These are phyloP conservation scores for Diaporthe citri DNA, from an alignment of 2,329 filamentous ascomycete species.

Conservation along the genomic window DNA sequence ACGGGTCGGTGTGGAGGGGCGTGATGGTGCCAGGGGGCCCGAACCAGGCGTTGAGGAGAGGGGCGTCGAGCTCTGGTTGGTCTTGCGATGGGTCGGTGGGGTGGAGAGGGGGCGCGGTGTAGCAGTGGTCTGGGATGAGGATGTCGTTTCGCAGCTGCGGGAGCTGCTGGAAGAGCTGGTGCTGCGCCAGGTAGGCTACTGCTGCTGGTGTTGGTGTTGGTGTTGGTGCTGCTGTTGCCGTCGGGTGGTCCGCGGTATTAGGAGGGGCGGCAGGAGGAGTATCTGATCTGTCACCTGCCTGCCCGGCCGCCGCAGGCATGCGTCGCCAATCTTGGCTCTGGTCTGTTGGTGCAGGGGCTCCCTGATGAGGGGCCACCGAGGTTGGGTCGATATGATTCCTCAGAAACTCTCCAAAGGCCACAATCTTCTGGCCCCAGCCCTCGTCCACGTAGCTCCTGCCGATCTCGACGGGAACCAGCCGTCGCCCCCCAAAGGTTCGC, in stretches of 20 bases:
- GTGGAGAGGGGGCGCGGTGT: constrained; percentile 73
- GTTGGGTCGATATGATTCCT: constrained; percentile 65
- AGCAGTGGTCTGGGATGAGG: constrained; percentile 86
- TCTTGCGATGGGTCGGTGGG: constrained; percentile 52
- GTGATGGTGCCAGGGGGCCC: constrained; percentile 90
- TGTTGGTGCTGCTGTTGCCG: neutral
- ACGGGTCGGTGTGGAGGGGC: constrained; percentile 92
- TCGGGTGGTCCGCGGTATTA: neutral
- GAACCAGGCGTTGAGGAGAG: constrained; percentile 91
- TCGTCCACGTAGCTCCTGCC: constrained; percentile 90
- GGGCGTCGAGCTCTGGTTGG: constrained; percentile 60
- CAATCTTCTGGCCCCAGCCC: constrained; percentile 85
- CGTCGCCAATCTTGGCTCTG: neutral
- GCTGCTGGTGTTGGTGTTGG: neutral
- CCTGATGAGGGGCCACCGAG: neutral
- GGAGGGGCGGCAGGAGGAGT: neutral
- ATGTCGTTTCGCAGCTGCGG: constrained; percentile 83
- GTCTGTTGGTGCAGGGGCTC: neutral
- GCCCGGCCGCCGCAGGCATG: constrained; percentile 6
- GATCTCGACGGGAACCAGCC: constrained; percentile 88
- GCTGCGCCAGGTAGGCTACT: constrained; percentile 83
- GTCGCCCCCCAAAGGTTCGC: constrained; percentile 79
- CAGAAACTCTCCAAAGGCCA: constrained; percentile 81
- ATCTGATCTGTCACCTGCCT: constrained; percentile 14
- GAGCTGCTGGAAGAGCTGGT: constrained; percentile 87